Evolutionary conservation across 2,329 filamentous ascomycete genomes (phyloP).

Genomic region (Aspergillus transmontanensis): DNA sequence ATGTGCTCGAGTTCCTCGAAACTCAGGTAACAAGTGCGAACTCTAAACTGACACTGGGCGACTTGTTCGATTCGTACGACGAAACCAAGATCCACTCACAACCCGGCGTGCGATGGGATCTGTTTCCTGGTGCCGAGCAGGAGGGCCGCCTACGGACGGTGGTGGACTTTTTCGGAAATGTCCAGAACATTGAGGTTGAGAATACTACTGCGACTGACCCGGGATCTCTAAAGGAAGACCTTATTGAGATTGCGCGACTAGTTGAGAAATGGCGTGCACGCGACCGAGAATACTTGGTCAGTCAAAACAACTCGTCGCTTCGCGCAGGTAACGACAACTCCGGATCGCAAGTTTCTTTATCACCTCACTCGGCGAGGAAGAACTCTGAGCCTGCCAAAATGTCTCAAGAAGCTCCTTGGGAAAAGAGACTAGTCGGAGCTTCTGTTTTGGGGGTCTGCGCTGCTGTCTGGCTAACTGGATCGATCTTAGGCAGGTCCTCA

Average conservation of each 20-base stretch:
- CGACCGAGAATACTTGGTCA: conserved; percentile 36
- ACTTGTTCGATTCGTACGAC: conserved; percentile 95
- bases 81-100: conserved; percentile 92
- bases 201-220: conserved; percentile 58
- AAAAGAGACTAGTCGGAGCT: conserved; percentile 48
- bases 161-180: conserved; percentile 97
- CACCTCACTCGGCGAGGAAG: conserved; percentile 36
- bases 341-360: conserved; percentile 7
- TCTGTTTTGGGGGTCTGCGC: conserved; percentile 39
- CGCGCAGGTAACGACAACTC: conserved; percentile 13
- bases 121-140: conserved; percentile 84
- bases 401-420: conserved; percentile 67
- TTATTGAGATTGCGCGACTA: conserved; percentile 69
- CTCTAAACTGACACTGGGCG: conserved; percentile 86
- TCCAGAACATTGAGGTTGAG: conserved; percentile 93
- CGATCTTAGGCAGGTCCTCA: conserved; percentile 31
- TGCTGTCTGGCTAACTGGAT: conserved; percentile 40
- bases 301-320: conserved; percentile 24
- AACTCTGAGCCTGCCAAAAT: conserved; percentile 59
- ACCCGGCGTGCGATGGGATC: conserved; percentile 88
- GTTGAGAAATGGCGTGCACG: conserved; percentile 55
- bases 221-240: conserved; percentile 64
- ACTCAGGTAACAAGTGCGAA: conserved; percentile 82
- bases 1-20: conserved; percentile 96
- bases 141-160: conserved; percentile 77